Evolutionary conservation across 345 rosid genomes (phyloP), one percentile per base, ranked within the genome.

Genomic region (Leavenworthia alabamica): DNA sequence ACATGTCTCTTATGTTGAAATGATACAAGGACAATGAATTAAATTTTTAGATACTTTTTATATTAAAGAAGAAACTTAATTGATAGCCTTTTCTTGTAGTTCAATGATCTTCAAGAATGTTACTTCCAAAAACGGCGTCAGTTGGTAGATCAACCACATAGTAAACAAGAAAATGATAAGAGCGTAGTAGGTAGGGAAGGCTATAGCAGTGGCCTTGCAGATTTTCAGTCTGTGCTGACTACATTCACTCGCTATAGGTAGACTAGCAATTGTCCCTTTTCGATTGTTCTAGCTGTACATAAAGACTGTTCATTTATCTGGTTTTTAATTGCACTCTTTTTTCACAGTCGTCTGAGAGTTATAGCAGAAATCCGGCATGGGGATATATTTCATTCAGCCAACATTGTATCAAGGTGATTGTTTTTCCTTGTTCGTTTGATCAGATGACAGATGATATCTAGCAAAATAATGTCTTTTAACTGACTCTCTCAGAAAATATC

Each of bases 301-400:
- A 9, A 7, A 54, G 56, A 12, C 11, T 32, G 48, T 28, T 53
- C 10, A 28, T 50, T 39, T 48, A 15, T 59, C 20, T 28, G 24
- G 14, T 29, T 57, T 74, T 35, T 43, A 63, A 67, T 52, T 62
- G 39, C 50, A 23, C 13, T 23, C 55, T 67, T 35, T 49, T 28
- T 44, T 44, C 56, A 41, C 87, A 90, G 99, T 67, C 93, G 96
- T 41, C 74, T 94, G 75, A 84, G 96, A 79, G 99, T 88, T 44
- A 86, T 94, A 71, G 99, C 97, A 55, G 97, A 94, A 62, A 85
- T 84, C 60, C 78, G 93, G 76, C 99, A 88, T 67, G 96, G 86
- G 60, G 99, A 90, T 82, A 70, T 88, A 62, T 94, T 94, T 73
- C 99, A 90, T 82, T 83, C 99, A 39, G 96, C 97, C 68, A 94